Evolutionary conservation across 2,329 filamentous ascomycete genomes (phyloP), one percentile per base, ranked within the genome.

Genomic region (Cladosporium sp.): DNA sequence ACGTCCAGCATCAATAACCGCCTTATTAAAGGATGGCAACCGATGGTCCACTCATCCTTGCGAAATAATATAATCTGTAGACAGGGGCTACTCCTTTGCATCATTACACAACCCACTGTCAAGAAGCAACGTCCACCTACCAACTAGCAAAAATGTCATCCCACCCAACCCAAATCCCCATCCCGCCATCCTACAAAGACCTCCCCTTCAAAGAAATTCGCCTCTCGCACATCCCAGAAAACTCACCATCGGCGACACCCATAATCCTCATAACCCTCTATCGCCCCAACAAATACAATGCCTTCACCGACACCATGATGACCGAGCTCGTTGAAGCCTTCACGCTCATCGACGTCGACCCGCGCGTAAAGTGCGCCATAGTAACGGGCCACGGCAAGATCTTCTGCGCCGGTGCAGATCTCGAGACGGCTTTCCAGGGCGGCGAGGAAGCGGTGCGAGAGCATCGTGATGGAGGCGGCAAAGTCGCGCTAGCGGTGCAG

Each of bases 211-310:
- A 61, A 16, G 61, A 74, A 37, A 75, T 77, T 57, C 66, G 61
- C 44, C 67, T 74, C 6, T 63, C 64, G 22, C 72, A 75, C 57
- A 67, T 74, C 49, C 67, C 66, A 3, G 55, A 62, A 4, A 63
- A 69, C 22, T 80, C 84, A 0, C 66, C 76, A 9, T 70, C 75
- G 2, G 77, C 79, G 11, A 86, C 84, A 1, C 77, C 78, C 13
- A 76, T 86, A 48, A 75, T 88, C 46, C 66, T 87, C 56, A 67
- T 87, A 33, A 79, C 79, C 2, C 77, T 88, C 38, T 75, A 85
- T 70, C 80, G 86, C 14, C 85, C 85, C 0, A 67, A 72, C 9
- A 81, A 81, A 54, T 76, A 83, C 70, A 88, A 89, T 76, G 84
- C 82, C 55, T 87, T 88, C 68, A 87, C 83, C 3, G 71, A 76